Evolutionary conservation across 352 stramenopile species (phyloP).

Genomic region (Pythium guiyangense): DNA sequence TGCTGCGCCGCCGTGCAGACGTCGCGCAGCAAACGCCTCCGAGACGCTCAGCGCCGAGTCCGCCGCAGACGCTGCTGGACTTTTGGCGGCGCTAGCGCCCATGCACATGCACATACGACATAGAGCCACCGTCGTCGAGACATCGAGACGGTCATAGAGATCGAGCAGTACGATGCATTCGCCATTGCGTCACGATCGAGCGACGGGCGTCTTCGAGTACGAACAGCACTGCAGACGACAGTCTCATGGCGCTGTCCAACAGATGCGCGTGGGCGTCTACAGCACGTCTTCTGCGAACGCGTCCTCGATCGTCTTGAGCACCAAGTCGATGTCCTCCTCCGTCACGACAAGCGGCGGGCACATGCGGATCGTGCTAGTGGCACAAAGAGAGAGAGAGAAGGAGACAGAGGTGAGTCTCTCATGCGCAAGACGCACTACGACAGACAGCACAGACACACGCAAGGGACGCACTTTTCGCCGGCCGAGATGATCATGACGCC

Average conservation of each 20-base stretch:
- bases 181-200: too few species aligned
- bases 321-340: slow-evolving; percentile 73
- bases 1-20: slow-evolving; percentile 14
- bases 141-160: too few species aligned
- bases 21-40: slow-evolving; percentile 11
- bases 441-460: slow-evolving; percentile 8
- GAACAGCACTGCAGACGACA: neutral
- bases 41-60: neutral
- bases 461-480: slow-evolving; percentile 65
- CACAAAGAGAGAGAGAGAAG: neutral
- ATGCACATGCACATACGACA: neutral
- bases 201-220: too few species aligned
- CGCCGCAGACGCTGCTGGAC: slow-evolving; percentile 35
- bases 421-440: neutral
- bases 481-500: slow-evolving; percentile 79
- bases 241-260: neutral
- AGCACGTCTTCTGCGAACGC: slow-evolving; percentile 52
- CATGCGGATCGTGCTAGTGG: slow-evolving; percentile 63
- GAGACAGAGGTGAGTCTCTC: too few species aligned
- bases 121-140: neutral
- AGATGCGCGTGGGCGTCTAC: slow-evolving; percentile 15
- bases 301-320: slow-evolving; percentile 66
- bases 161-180: too few species aligned
- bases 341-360: slow-evolving; percentile 80
- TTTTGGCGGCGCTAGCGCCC: slow-evolving; percentile 24